phyloP scores from a whole-genome alignment of 305 asterid species.

The Solanum hybrid region DNA sequence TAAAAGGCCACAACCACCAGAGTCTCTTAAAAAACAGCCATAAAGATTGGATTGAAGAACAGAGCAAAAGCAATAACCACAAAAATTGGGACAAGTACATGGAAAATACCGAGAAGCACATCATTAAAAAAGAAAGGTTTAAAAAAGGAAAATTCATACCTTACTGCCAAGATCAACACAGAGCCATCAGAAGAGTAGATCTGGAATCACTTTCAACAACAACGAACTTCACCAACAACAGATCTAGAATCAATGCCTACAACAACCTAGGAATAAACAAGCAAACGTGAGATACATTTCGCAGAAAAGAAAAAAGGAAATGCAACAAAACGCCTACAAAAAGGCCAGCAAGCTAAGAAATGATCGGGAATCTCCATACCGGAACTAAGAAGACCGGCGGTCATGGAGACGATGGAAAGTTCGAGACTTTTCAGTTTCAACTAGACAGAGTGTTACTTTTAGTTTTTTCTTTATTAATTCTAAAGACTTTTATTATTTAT shows the following conservation, averaged over 20 bases:
- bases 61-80: background rate
- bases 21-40: background rate
- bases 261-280: background rate
- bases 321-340: background rate
- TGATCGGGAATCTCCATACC: background rate
- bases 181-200: background rate
- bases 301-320: background rate
- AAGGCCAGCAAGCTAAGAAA: background rate
- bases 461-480: background rate
- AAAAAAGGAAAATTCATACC: background rate
- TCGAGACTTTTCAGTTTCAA: background rate
- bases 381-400: background rate
- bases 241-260: background rate
- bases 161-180: background rate
- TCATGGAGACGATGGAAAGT: background rate
- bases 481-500: background rate
- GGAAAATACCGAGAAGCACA: background rate
- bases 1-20: background rate
- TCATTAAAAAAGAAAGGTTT: background rate
- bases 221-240: background rate
- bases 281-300: background rate
- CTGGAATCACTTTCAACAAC: background rate
- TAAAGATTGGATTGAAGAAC: background rate
- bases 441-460: background rate
- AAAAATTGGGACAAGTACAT: background rate